Base-by-base conservation (phyloP, 2,329 filamentous ascomycete genomes). In the Penicillium nordicum region DNA sequence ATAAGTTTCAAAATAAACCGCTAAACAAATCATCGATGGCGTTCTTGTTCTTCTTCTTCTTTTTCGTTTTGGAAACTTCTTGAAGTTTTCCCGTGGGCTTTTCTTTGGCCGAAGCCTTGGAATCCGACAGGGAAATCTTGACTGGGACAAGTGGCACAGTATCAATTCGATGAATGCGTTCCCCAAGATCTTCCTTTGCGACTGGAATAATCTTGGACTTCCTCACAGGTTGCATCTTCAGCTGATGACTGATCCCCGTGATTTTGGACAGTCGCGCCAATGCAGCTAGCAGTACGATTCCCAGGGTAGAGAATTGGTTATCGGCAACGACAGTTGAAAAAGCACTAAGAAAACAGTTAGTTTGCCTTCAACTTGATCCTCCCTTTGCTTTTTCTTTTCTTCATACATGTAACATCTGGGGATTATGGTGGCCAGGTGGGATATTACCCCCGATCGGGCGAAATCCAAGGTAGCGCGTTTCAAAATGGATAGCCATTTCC, bases 1-100 rank as follows among this genome's bases (percentile, higher is more conserved):
- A 36, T 42, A 12, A 37, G 18, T 74, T 25, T 60, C 50, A 73
- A 30, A 83, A 64, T 10, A 90, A 72, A 10, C 82, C 82, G 50
- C 80, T 81, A 67, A 94, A 94, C 25, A 93, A 73, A 67, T 86
- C 85, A 59, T 92, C 89, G 53, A 93, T 88, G 41, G 84, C 87
- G 68, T 92, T 84, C 6, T 78, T 21, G 21, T 21, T 77, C 37
- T 78, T 82, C 61, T 79, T 82, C 61, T 79, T 82, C 64, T 82
- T 82, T 64, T 82, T 85, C 72, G 53, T 50, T 29, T 57, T 60
- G 7, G 16, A 27, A n/a, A 25, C 23, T 53, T 58, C 21, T 36
- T 45, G 25, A 8, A 2, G 11, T 32, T 49, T 51, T 47, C 62
- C 40, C 11, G 11, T 29, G 21, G 38, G 1, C 18, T 34, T 21